These are phyloP conservation scores for Botryotinia convoluta DNA, from an alignment of 2,329 filamentous ascomycete genomes.

Conservation along the genomic window DNA sequence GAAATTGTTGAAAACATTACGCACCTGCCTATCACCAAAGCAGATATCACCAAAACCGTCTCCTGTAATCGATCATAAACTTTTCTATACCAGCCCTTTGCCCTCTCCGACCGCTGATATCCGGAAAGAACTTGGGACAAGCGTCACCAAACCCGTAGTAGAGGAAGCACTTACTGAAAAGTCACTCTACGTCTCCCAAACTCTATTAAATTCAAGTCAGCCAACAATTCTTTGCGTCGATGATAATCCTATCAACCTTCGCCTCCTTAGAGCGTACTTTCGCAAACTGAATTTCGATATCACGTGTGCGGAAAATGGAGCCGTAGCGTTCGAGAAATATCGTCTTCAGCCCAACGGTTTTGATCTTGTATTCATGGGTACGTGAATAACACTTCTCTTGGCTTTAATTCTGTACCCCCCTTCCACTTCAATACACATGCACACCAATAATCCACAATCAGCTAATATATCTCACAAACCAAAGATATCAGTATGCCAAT, in stretches of 20 bases:
- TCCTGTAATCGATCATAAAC: not conserved
- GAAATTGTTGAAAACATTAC: conserved; percentile 16
- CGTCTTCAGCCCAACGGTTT: conserved; percentile 34
- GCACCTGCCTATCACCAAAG: conserved; percentile 15
- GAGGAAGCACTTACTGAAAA: not conserved
- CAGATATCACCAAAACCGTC: not conserved
- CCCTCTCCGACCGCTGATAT: not conserved
- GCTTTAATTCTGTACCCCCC: not conserved
- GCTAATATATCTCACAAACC: conserved; percentile 11
- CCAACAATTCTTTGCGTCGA: conserved; percentile 37
- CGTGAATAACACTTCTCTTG: not conserved
- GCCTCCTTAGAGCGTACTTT: conserved; percentile 36
- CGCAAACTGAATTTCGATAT: conserved; percentile 36
- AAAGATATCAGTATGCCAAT: conserved; percentile 55
- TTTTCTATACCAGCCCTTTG: not conserved
- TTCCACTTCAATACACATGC: conserved; percentile 38
- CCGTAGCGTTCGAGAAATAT: conserved; percentile 42
- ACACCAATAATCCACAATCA: not conserved
- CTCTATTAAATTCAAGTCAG: not conserved
- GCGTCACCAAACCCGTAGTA: not conserved
- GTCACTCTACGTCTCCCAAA: not conserved
- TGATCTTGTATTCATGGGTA: conserved; percentile 49
- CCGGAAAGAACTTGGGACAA: not conserved
- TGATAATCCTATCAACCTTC: conserved; percentile 43
- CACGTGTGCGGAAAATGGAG: conserved; percentile 43